These are phyloP conservation scores for Saccharomycopsis crataegensis DNA, from an alignment of 1,139 yeast species.

Conservation along the genomic window DNA sequence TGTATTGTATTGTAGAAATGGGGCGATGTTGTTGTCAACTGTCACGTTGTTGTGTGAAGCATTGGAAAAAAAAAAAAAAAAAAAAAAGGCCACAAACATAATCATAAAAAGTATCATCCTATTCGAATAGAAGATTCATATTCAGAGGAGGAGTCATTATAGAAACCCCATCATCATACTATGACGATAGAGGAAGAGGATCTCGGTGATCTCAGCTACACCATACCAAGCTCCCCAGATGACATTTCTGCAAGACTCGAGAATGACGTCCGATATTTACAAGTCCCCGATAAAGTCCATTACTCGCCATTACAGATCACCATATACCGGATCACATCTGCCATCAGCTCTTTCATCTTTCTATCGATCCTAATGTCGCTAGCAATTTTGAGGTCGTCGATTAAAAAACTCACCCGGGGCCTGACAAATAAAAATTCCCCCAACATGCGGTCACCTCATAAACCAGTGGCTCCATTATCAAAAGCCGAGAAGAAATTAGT, in stretches of 20 bases:
- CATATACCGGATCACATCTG: conserved; percentile 3
- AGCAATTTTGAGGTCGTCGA: background rate
- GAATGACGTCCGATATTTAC: background rate
- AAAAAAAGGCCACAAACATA: too few species aligned
- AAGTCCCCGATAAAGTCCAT: conserved; percentile 1
- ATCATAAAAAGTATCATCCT: too few species aligned
- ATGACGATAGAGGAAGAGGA: too few species aligned
- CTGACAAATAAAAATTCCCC: background rate
- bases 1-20: too few species aligned
- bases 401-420: background rate
- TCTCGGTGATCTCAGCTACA: too few species aligned
- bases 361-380: conserved; percentile 3
- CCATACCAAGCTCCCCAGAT: too few species aligned
- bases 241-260: background rate
- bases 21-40: too few species aligned
- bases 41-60: too few species aligned
- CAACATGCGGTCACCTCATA: background rate
- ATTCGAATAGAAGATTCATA: too few species aligned
- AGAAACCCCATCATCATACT: too few species aligned
- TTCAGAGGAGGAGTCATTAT: too few species aligned
- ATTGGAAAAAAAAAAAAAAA: too few species aligned
- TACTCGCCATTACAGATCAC: background rate
- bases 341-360: conserved; percentile 3
- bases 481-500: conserved; percentile 6
- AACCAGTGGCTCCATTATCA: background rate